Conservation (phyloP, 352 stramenopile genomes). For the Plasmopara muralis region DNA sequence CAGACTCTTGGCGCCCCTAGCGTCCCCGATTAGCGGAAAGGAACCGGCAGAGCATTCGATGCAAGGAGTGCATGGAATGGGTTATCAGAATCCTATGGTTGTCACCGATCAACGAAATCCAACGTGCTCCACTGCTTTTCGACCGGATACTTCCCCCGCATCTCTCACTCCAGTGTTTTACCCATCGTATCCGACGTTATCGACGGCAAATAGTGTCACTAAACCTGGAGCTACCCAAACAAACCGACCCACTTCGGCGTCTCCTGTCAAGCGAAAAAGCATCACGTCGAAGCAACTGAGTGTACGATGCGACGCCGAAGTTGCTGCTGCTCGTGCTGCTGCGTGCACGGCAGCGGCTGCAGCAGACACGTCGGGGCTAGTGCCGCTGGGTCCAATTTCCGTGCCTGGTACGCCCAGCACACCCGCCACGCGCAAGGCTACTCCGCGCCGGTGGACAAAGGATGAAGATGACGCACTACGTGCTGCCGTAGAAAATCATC, state of each 20-base stretch:
- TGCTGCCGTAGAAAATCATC: constrained; percentile 76
- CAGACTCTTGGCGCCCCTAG: constrained; percentile 32
- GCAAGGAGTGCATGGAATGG: constrained; percentile 17
- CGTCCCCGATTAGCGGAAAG: constrained; percentile 24
- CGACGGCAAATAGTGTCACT: constrained; percentile 4
- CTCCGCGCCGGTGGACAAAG: constrained; percentile 77
- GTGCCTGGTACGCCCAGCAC: constrained; percentile 19
- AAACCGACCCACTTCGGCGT: constrained; percentile 20
- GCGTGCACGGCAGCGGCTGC: constrained; percentile 15
- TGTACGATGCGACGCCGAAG: constrained; percentile 30
- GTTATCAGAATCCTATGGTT: constrained; percentile 22
- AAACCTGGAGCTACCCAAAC: constrained; percentile 5
- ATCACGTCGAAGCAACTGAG: constrained; percentile 68
- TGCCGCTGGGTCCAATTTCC: constrained; percentile 17
- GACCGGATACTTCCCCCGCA: constrained; percentile 29
- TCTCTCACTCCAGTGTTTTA: constrained; percentile 49
- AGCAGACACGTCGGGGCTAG: constrained; percentile 11
- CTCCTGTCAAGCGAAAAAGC: constrained; percentile 68
- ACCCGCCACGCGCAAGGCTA: constrained; percentile 57
- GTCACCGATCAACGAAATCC: constrained; percentile 20
- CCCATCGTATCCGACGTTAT: constrained; percentile 22
- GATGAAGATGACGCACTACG: constrained; percentile 86
- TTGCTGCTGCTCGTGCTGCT: constrained; percentile 31
- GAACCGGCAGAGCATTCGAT: constrained; percentile 16
- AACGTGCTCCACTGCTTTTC: constrained; percentile 11